Conservation (phyloP, 2,329 filamentous ascomycete genomes). For the Nothophoma quercina region DNA sequence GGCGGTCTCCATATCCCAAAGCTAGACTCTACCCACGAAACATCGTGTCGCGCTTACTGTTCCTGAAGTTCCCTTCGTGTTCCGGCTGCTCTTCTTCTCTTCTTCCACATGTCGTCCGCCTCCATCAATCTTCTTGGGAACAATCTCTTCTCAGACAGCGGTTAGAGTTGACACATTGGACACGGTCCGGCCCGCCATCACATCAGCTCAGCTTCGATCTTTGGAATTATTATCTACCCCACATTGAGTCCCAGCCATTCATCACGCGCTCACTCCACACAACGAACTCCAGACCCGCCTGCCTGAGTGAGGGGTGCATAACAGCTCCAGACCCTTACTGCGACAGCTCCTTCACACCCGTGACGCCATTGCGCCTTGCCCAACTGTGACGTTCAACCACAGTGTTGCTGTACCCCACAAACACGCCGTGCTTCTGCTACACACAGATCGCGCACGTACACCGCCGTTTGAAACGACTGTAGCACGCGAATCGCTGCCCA, state of each 20-base stretch:
- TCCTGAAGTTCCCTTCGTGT: slow-evolving; percentile 28
- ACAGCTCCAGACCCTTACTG: slow-evolving; percentile 15
- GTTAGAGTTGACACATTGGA: slow-evolving; percentile 34
- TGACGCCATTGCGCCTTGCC: slow-evolving; percentile 29
- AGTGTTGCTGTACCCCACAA: slow-evolving; percentile 29
- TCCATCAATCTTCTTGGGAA: slow-evolving; percentile 43
- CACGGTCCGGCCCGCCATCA: slow-evolving; percentile 36
- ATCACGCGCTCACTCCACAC: slow-evolving; percentile 31
- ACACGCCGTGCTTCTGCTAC: slow-evolving; percentile 21
- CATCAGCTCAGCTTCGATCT: slow-evolving; percentile 27
- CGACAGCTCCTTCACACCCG: slow-evolving; percentile 18
- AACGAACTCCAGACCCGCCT: slow-evolving; percentile 15
- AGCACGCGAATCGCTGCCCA: slow-evolving; percentile 7
- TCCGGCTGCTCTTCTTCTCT: slow-evolving; percentile 22
- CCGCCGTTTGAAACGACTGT: slow-evolving; percentile 1
- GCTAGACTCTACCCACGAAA: slow-evolving; percentile 32
- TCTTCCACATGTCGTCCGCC: slow-evolving; percentile 48
- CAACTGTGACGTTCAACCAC: slow-evolving; percentile 17
- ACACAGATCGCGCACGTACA: slow-evolving; percentile 14
- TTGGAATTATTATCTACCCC: slow-evolving; percentile 35
- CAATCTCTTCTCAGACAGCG: slow-evolving; percentile 48
- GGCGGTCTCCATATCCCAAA: slow-evolving; percentile 23
- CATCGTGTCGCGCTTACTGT: slow-evolving; percentile 45
- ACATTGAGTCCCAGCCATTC: slow-evolving; percentile 21
- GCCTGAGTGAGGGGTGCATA: slow-evolving; percentile 15